These are phyloP conservation scores for Neofusicoccum cordaticola DNA, from an alignment of 2,329 filamentous ascomycete species.

Conservation along the genomic window DNA sequence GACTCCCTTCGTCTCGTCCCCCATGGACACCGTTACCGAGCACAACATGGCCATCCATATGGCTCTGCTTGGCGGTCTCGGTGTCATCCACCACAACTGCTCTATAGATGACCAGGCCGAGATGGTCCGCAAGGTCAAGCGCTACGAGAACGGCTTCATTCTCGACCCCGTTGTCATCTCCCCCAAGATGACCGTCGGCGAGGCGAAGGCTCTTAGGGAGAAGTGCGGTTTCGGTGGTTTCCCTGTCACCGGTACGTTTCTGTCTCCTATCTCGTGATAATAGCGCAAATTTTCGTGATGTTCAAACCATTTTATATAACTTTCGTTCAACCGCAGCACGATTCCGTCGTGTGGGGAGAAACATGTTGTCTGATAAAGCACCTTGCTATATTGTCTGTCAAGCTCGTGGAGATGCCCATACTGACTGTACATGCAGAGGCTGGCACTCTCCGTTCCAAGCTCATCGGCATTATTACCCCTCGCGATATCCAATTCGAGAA, in stretches of 20 bases:
- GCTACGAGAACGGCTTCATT: conserved; percentile 99
- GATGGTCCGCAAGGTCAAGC: conserved; percentile 99
- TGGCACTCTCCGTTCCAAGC: conserved; percentile 90
- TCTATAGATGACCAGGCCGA: conserved; percentile 95
- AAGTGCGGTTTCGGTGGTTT: conserved; percentile 99
- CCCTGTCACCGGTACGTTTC: conserved; percentile 86
- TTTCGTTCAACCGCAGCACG: conserved; percentile 99
- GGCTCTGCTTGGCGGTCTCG: conserved; percentile 80
- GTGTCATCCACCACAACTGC: conserved; percentile 99
- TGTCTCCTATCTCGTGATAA: conserved; percentile 20
- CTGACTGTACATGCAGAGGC: conserved; percentile 59
- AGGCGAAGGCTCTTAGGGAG: conserved; percentile 90
- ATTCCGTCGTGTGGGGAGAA: conserved; percentile 83
- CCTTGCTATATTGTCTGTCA: conserved; percentile 37
- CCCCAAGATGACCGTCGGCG: conserved; percentile 81
- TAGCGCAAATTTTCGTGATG: conserved; percentile 63
- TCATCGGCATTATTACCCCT: conserved; percentile 95
- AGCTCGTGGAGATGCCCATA: conserved; percentile 1
- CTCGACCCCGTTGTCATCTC: conserved; percentile 90
- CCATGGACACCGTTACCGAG: conserved; percentile 99
- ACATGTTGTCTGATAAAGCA: conserved; percentile 49
- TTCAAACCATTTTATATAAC: conserved; percentile 75
- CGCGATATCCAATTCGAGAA: conserved; percentile 97
- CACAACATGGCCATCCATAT: conserved; percentile 99
- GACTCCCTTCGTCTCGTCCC: conserved; percentile 94